Conservation (phyloP, 805 yeast genomes). For the Kuraishia piskuri region DNA sequence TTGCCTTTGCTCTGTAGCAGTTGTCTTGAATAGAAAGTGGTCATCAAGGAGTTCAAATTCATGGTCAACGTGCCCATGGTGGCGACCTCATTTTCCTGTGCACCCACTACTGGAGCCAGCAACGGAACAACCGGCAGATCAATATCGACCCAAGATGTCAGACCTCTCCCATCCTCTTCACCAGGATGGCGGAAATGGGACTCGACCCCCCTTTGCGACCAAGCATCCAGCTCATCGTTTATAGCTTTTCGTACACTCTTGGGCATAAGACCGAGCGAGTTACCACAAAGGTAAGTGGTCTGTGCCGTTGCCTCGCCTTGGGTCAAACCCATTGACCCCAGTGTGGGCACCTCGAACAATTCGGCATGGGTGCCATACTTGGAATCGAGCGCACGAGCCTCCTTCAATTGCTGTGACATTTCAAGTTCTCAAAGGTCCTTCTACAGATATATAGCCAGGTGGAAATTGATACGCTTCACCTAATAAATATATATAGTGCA, state of each 20-base stretch:
- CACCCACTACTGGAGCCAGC: slow-evolving; percentile 73
- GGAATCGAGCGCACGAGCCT: slow-evolving; percentile 28
- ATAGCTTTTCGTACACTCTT: slow-evolving; percentile 46
- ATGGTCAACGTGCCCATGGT: slow-evolving; percentile 81
- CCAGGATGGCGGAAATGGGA: slow-evolving; percentile 72
- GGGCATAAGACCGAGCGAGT: slow-evolving; percentile 92
- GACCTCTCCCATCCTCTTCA: slow-evolving; percentile 22
- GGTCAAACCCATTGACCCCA: slow-evolving; percentile 45
- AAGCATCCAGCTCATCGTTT: slow-evolving; percentile 64
- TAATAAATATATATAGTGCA: too few species aligned
- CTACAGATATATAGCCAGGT: not conserved
- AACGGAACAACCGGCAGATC: slow-evolving; percentile 69
- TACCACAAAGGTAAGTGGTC: slow-evolving; percentile 68
- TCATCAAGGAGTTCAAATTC: slow-evolving; percentile 67
- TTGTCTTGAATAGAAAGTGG: slow-evolving; percentile 66
- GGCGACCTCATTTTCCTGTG: slow-evolving; percentile 68
- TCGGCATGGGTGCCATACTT: slow-evolving; percentile 29
- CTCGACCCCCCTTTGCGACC: slow-evolving; percentile 77
- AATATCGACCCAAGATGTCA: slow-evolving; percentile 75
- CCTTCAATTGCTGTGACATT: slow-evolving; percentile 2
- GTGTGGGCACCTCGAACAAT: slow-evolving; percentile 61
- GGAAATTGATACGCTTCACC: too few species aligned
- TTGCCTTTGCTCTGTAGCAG: slow-evolving; percentile 16
- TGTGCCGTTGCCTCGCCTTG: slow-evolving; percentile 7
- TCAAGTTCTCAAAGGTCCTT: not conserved